Evolutionary conservation across 768 basidiomycete species (phyloP).

Genomic region (Strobilomyces echinocephalus): DNA sequence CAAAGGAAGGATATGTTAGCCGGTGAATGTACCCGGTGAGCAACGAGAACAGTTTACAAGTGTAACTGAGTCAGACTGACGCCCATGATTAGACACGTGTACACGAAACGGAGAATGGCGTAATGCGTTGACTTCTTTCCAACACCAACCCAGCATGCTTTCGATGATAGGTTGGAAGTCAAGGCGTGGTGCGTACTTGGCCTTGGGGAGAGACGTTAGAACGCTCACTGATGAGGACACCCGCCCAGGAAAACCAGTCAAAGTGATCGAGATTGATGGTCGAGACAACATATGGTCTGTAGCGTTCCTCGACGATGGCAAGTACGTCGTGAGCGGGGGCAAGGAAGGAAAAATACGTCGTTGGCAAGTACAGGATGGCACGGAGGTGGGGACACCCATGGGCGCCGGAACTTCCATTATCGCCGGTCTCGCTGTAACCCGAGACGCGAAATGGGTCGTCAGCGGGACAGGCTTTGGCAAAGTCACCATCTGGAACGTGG

Average conservation of each 20-base stretch:
- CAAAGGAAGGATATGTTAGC: neutral
- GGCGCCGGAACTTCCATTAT: neutral
- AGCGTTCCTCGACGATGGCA: neutral
- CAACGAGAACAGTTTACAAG: neutral
- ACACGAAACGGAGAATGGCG: neutral
- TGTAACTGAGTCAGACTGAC: neutral
- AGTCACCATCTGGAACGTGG: neutral
- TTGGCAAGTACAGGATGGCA: constrained; percentile 4
- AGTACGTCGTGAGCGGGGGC: neutral
- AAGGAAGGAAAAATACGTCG: neutral
- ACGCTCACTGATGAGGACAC: neutral
- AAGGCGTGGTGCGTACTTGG: neutral
- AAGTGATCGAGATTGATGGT: neutral
- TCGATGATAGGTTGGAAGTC: neutral
- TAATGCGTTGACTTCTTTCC: neutral
- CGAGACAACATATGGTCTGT: neutral
- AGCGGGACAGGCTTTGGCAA: neutral
- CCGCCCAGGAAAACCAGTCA: neutral
- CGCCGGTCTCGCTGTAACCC: neutral
- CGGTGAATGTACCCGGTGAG: neutral
- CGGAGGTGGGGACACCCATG: neutral
- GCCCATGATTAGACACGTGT: neutral
- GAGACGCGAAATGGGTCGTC: constrained; percentile 4
- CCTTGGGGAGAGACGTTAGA: neutral
- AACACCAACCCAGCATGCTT: neutral